These are phyloP conservation scores for Terfezia boudieri DNA, from an alignment of 495 filamentous ascomycete species.

Conservation along the genomic window DNA sequence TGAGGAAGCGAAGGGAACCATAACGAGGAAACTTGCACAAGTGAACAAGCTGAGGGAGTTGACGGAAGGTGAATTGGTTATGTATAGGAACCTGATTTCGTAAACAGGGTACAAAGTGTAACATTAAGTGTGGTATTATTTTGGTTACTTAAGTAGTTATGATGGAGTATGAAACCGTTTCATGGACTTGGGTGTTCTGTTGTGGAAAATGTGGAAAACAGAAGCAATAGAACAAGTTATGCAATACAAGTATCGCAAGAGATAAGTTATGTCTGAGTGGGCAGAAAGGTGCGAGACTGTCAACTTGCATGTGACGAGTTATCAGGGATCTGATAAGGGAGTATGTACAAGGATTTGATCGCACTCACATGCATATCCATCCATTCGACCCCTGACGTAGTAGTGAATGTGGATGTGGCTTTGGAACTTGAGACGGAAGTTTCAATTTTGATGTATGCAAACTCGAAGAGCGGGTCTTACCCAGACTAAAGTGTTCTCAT, in stretches of 20 bases:
- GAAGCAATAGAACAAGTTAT: no score
- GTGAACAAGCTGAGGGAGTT: conserved; percentile 67
- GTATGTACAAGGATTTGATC: neutral
- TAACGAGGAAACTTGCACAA: conserved; percentile 45
- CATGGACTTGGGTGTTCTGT: no score
- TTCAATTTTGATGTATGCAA: no score
- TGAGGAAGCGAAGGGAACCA: conserved; percentile 52
- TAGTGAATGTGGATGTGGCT: neutral
- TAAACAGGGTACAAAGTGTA: conserved; percentile 4
- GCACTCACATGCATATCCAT: neutral
- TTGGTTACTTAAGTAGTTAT: neutral
- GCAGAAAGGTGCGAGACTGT: no score
- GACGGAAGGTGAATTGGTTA: conserved; percentile 38
- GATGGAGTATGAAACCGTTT: no score
- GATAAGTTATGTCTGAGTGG: no score
- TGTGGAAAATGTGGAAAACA: no score
- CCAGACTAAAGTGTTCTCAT: no score
- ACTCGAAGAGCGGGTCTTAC: no score
- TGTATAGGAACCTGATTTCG: conserved; percentile 26
- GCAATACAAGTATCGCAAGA: no score
- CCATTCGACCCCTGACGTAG: conserved; percentile 1
- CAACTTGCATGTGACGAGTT: no score
- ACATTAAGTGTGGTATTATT: neutral
- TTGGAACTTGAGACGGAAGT: neutral
- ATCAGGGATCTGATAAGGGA: neutral